phyloP scores from a whole-genome alignment of 192 early-diverging fungal species.

The Linnemannia schmuckeri region DNA sequence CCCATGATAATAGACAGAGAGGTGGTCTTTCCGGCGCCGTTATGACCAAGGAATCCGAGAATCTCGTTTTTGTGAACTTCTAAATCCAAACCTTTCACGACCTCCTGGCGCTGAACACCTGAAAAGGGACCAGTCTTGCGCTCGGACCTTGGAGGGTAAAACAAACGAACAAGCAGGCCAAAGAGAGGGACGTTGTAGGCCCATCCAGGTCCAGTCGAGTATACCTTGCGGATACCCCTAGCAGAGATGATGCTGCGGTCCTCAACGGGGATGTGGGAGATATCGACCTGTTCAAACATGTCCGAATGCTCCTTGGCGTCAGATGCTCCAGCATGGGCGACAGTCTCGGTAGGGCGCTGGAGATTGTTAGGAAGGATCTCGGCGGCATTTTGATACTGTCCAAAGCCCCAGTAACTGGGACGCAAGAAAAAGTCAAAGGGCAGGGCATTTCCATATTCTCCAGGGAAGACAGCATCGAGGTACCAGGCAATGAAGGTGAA shows the following conservation, averaged over 20 bases:
- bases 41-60: slow-evolving; percentile 69
- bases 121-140: slow-evolving; percentile 33
- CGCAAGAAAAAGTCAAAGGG: slow-evolving; percentile 59
- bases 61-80: slow-evolving; percentile 64
- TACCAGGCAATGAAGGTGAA: slow-evolving; percentile 65
- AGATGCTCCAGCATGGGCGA: background rate
- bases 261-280: slow-evolving; percentile 36
- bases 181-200: slow-evolving; percentile 27
- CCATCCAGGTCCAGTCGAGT: slow-evolving; percentile 26
- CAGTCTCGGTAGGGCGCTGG: background rate
- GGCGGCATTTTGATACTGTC: slow-evolving; percentile 15
- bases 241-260: slow-evolving; percentile 48
- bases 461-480: slow-evolving; percentile 59
- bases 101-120: slow-evolving; percentile 32
- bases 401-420: slow-evolving; percentile 58
- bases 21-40: slow-evolving; percentile 73
- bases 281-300: slow-evolving; percentile 49
- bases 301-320: slow-evolving; percentile 22
- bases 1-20: slow-evolving; percentile 58
- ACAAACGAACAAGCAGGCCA: slow-evolving; percentile 26
- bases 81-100: slow-evolving; percentile 51
- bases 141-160: slow-evolving; percentile 37
- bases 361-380: background rate
- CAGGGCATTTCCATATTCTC: slow-evolving; percentile 42
- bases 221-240: slow-evolving; percentile 30